Evolutionary conservation across 108 stramenopile genomes (phyloP).

Genomic region (Stephanodiscus minutulus): DNA sequence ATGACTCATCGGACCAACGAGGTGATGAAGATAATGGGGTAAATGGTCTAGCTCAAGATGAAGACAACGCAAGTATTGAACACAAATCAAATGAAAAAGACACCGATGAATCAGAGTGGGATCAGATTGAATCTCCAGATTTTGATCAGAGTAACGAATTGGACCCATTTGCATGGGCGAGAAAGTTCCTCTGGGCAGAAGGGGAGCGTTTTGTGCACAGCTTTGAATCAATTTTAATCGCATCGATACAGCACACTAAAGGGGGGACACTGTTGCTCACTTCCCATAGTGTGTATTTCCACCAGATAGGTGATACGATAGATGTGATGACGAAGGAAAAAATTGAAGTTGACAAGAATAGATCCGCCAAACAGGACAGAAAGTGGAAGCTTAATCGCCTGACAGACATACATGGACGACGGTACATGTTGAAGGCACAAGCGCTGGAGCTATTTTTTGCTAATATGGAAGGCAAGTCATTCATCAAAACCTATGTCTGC

Average conservation of each 20-base stretch:
- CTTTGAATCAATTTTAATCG: slow-evolving; percentile 73
- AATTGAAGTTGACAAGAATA: slow-evolving; percentile 23
- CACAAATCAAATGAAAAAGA: slow-evolving; percentile 26
- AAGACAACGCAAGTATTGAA: slow-evolving; percentile 12
- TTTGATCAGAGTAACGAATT: slow-evolving; percentile 32
- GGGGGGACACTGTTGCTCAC: slow-evolving; percentile 78
- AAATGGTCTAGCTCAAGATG: slow-evolving; percentile 4
- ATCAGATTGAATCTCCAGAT: slow-evolving; percentile 51
- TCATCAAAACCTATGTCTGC: not conserved
- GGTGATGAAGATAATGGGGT: slow-evolving; percentile 4
- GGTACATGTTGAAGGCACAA: slow-evolving; percentile 89
- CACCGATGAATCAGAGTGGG: slow-evolving; percentile 39
- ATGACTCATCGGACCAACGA: not conserved
- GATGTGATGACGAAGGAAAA: slow-evolving; percentile 77
- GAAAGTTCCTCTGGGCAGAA: slow-evolving; percentile 75
- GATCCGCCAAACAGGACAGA: slow-evolving; percentile 32
- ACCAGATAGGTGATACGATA: slow-evolving; percentile 57
- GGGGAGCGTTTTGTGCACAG: slow-evolving; percentile 67
- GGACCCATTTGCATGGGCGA: slow-evolving; percentile 78
- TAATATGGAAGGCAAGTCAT: slow-evolving; percentile 55
- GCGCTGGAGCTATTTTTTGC: slow-evolving; percentile 93
- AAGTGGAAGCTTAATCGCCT: slow-evolving; percentile 79
- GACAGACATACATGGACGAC: slow-evolving; percentile 83
- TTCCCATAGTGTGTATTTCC: slow-evolving; percentile 81
- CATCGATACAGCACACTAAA: slow-evolving; percentile 56